phyloP scores from a whole-genome alignment of 257 asterid genomes.

The Sherardia arvensis region DNA sequence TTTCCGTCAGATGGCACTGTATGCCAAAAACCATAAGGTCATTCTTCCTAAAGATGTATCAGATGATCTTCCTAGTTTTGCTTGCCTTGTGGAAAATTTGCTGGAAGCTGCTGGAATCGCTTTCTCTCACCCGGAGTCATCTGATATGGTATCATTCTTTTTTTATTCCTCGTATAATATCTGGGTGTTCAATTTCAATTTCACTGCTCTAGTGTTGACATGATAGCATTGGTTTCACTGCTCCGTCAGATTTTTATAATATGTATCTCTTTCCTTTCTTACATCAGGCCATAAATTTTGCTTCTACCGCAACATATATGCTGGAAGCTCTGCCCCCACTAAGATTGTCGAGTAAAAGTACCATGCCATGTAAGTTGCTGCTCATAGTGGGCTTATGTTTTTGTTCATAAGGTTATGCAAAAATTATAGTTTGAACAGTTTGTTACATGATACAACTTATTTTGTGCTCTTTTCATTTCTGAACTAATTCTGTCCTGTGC shows the following conservation, averaged over 20 bases:
- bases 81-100: conserved; percentile 81
- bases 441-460: background rate
- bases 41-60: conserved; percentile 64
- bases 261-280: background rate
- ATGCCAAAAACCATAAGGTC: conserved; percentile 50
- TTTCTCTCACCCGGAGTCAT: conserved; percentile 57
- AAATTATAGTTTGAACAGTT: background rate
- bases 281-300: conserved; percentile 80
- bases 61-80: conserved; percentile 72
- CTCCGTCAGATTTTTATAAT: conserved; percentile 8
- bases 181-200: background rate
- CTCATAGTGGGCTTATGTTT: conserved; percentile 9
- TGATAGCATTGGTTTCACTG: background rate
- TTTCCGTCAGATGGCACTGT: conserved; percentile 63
- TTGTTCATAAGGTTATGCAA: background rate
- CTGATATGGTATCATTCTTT: conserved; percentile 48
- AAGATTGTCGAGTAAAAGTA: conserved; percentile 42
- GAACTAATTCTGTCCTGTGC: conserved; percentile 1
- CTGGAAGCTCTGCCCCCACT: conserved; percentile 76
- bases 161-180: background rate
- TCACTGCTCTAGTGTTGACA: background rate
- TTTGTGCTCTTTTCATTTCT: background rate
- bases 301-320: conserved; percentile 57
- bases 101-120: conserved; percentile 76
- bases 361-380: conserved; percentile 30